Percentiles rank a stretch among this genome's conserved stretches.
These are phyloP conservation scores for Leccinum subspadiceum DNA, from an alignment of 1,284 basidiomycete species.

Conservation along the genomic window DNA sequence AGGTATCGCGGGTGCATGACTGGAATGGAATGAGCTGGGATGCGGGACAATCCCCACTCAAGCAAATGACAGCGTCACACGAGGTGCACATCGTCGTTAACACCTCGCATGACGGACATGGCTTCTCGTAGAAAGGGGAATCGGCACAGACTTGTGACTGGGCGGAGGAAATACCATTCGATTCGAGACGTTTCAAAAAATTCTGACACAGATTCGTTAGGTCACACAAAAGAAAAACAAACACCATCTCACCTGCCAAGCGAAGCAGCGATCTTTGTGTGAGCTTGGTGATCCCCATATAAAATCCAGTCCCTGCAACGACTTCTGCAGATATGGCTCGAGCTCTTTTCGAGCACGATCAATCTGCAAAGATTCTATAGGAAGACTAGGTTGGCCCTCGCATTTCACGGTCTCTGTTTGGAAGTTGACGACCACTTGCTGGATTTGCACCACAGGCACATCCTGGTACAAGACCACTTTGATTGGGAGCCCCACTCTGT, in stretches of 20 bases:
- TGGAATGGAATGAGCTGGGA: slow-evolving; percentile 17
- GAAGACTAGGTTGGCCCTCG: neutral
- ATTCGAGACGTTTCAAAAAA: neutral
- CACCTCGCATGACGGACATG: slow-evolving; percentile 18
- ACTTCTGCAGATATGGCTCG: no score
- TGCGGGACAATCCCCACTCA: slow-evolving; percentile 16
- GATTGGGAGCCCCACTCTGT: neutral
- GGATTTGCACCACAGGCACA: neutral
- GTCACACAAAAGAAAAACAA: neutral
- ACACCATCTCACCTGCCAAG: neutral
- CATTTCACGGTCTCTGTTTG: neutral
- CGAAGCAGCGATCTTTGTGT: no score
- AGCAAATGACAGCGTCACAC: slow-evolving; percentile 20
- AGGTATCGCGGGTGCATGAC: neutral
- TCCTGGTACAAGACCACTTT: neutral
- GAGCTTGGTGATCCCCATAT: neutral
- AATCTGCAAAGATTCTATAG: neutral
- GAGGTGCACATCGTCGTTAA: slow-evolving; percentile 12
- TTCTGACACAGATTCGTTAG: neutral
- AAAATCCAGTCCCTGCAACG: neutral
- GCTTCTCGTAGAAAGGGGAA: neutral
- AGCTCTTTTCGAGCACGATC: neutral
- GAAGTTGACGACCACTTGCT: neutral
- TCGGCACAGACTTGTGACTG: neutral
- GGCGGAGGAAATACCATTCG: neutral